Evolutionary conservation across 345 rosid species (phyloP).

Genomic region (Lepidium aucheri): DNA sequence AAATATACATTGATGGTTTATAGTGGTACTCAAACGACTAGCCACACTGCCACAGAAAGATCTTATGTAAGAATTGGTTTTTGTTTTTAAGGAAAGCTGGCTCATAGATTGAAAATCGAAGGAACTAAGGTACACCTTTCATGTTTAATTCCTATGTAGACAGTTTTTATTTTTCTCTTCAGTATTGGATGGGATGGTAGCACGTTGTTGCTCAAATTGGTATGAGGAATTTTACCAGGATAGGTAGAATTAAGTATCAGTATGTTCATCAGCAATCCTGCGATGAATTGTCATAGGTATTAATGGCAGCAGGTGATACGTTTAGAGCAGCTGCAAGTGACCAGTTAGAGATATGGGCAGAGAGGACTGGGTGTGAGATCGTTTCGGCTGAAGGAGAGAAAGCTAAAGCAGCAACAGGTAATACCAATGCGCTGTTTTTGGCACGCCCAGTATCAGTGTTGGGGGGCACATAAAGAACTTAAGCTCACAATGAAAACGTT

Average conservation of each 20-base stretch:
- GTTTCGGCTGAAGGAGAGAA: constrained; percentile 68
- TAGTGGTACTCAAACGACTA: background rate
- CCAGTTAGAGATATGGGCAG: constrained; percentile 96
- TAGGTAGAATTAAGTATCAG: constrained; percentile 11
- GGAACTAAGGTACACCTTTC: constrained; percentile 62
- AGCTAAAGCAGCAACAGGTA: constrained; percentile 88
- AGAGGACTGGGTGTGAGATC: constrained; percentile 88
- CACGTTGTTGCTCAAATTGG: background rate
- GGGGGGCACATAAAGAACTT: background rate
- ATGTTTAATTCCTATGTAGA: background rate
- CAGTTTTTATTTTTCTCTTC: background rate
- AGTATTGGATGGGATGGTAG: background rate
- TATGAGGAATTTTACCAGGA: background rate
- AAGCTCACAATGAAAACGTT: constrained; percentile 29
- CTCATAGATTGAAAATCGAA: constrained; percentile 77
- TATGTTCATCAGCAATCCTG: constrained; percentile 23
- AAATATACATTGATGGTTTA: background rate
- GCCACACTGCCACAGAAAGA: background rate
- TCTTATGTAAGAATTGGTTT: background rate
- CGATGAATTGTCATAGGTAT: constrained; percentile 47
- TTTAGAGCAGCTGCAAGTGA: constrained; percentile 98
- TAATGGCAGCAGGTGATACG: constrained; percentile 98
- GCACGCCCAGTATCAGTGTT: background rate
- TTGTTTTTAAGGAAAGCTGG: constrained; percentile 74
- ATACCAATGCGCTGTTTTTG: constrained; percentile 9